Percentiles rank a stretch among this genome's conserved stretches.
Evolutionary conservation across 352 stramenopile species (phyloP).

Genomic region (Thalassiosira livingstoniorum): DNA sequence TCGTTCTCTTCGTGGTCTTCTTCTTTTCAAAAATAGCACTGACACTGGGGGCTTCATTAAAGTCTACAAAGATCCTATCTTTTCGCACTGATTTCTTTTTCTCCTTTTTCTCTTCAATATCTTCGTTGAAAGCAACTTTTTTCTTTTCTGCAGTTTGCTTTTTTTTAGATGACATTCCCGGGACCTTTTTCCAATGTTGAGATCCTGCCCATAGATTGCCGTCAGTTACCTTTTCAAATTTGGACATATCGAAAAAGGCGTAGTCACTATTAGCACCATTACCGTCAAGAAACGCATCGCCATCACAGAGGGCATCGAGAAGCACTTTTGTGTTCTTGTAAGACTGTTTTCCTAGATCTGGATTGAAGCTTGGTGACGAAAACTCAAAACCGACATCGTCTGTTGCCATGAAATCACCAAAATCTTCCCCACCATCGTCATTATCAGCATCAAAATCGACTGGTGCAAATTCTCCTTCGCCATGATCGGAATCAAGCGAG

Average conservation of each 20-base stretch:
- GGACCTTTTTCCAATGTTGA: slow-evolving; percentile 81
- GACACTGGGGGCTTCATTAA: slow-evolving; percentile 28
- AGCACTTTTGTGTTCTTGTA: slow-evolving; percentile 66
- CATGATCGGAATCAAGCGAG: slow-evolving; percentile 40
- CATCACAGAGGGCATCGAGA: slow-evolving; percentile 73
- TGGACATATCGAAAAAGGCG: slow-evolving; percentile 73
- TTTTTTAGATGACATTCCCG: slow-evolving; percentile 32
- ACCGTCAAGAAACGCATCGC: slow-evolving; percentile 61
- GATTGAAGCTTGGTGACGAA: slow-evolving; percentile 6
- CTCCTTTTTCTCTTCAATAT: slow-evolving; percentile 37
- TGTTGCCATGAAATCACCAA: slow-evolving; percentile 33
- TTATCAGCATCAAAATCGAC: slow-evolving; percentile 31
- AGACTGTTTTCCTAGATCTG: slow-evolving; percentile 28
- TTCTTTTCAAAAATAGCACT: slow-evolving; percentile 46
- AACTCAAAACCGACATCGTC: slow-evolving; percentile 33
- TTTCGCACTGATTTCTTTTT: slow-evolving; percentile 62
- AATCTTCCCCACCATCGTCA: slow-evolving; percentile 33
- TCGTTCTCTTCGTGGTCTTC: slow-evolving; percentile 41
- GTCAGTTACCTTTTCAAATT: slow-evolving; percentile 66
- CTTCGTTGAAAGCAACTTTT: slow-evolving; percentile 47
- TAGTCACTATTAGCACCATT: slow-evolving; percentile 60
- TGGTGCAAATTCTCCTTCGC: slow-evolving; percentile 40
- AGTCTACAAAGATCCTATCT: slow-evolving; percentile 55
- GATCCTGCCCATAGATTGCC: slow-evolving; percentile 82
- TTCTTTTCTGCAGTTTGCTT: slow-evolving; percentile 28